Evolutionary conservation across 2,329 filamentous ascomycete genomes (phyloP).

Genomic region (Tympanopsis confertula): DNA sequence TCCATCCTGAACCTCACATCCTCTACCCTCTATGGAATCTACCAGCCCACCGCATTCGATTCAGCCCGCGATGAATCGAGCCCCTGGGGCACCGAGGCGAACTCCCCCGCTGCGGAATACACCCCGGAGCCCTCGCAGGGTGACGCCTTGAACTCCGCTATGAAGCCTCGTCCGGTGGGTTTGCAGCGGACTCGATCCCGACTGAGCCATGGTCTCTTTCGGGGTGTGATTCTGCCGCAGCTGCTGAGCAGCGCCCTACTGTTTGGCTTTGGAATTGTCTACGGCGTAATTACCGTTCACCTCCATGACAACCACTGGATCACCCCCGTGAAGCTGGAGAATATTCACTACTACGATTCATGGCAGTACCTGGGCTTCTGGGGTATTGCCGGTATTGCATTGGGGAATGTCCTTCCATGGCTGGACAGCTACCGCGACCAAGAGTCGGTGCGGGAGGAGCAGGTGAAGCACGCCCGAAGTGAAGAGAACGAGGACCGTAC

Average conservation of each 20-base stretch:
- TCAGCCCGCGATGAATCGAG: constrained; percentile 43
- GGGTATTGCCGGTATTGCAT: constrained; percentile 65
- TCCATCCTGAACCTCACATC: constrained; percentile 79
- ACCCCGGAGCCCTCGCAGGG: constrained; percentile 25
- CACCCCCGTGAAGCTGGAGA: constrained; percentile 12
- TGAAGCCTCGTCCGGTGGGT: constrained; percentile 15
- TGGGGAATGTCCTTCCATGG: constrained; percentile 75
- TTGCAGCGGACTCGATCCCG: not conserved
- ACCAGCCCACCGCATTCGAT: constrained; percentile 46
- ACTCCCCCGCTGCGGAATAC: constrained; percentile 39
- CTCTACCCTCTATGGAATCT: constrained; percentile 85
- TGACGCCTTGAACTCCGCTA: constrained; percentile 29
- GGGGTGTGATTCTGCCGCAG: constrained; percentile 1
- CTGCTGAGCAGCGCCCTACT: not conserved
- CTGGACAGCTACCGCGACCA: constrained; percentile 65
- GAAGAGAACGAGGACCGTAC: constrained; percentile 26
- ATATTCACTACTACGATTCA: constrained; percentile 28
- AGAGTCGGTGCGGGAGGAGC: constrained; percentile 4
- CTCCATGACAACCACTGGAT: constrained; percentile 1
- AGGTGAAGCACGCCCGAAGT: constrained; percentile 10
- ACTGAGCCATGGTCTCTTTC: not conserved
- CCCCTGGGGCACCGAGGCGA: constrained; percentile 69
- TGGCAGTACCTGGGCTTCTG: constrained; percentile 69
- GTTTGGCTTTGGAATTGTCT: not conserved
- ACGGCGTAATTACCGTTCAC: not conserved